Conservation (phyloP, 1,284 basidiomycete genomes). For the Leccinum pseudoinsigne region DNA sequence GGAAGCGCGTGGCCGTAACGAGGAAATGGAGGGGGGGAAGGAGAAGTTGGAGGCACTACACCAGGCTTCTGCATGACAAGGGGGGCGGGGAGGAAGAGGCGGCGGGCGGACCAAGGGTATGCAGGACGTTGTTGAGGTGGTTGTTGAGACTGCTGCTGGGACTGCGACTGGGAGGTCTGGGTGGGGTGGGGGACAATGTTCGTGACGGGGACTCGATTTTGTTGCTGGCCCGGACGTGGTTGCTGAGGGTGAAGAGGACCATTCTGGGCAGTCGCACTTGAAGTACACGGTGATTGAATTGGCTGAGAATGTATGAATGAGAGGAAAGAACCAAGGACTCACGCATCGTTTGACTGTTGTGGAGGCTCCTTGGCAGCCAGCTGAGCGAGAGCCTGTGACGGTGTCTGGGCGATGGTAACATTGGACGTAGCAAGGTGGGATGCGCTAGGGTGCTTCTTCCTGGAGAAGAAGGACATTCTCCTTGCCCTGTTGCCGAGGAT, state of each 20-base stretch:
- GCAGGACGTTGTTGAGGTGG: conserved; percentile 53
- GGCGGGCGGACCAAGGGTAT: conserved; percentile 78
- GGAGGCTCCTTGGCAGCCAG: conserved; percentile 38
- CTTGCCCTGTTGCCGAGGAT: conserved; percentile 53
- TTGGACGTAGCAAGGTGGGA: conserved; percentile 40
- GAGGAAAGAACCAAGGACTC: conserved; percentile 29
- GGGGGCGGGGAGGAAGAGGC: conserved; percentile 66
- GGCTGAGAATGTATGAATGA: conserved; percentile 11
- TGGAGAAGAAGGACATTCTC: conserved; percentile 89
- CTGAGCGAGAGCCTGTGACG: conserved; percentile 65
- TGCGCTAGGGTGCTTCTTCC: conserved; percentile 67
- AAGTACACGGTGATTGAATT: conserved; percentile 1
- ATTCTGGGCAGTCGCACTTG: conserved; percentile 26
- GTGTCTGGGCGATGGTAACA: conserved; percentile 58
- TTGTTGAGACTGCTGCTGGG: conserved; percentile 28
- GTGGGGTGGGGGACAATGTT: conserved; percentile 24
- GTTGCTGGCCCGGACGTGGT: conserved; percentile 30
- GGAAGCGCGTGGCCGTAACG: conserved; percentile 98
- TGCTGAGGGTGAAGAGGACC: conserved; percentile 33
- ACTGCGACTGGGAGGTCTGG: conserved; percentile 28
- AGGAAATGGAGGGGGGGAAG: conserved; percentile 89
- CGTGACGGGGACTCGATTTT: conserved; percentile 27
- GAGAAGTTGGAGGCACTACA: conserved; percentile 53
- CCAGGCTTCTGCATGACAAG: conserved; percentile 62
- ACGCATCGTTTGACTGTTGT: conserved; percentile 40